phyloP scores from a whole-genome alignment of 2,329 filamentous ascomycete species.

The Neonectria faginata region DNA sequence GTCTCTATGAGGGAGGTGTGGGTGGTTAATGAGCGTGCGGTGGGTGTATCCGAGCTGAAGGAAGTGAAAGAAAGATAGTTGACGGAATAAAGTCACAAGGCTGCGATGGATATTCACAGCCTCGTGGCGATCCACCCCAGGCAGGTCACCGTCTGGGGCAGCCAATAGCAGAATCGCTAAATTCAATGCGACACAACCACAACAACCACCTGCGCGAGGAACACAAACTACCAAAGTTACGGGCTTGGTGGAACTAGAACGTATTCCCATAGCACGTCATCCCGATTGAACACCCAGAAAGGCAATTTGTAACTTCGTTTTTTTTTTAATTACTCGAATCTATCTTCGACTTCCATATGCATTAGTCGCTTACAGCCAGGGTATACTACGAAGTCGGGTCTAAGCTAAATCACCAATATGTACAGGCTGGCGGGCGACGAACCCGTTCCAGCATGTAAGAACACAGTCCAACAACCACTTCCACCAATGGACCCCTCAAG shows the following conservation, averaged over 20 bases:
- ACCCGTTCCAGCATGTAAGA: constrained; percentile 39
- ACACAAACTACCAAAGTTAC: not conserved
- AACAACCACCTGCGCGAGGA: not conserved
- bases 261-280: not conserved
- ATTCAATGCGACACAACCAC: constrained; percentile 3
- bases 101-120: constrained; percentile 40
- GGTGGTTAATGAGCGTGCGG: constrained; percentile 2
- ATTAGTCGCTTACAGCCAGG: constrained; percentile 51
- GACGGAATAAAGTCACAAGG: constrained; percentile 43
- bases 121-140: constrained; percentile 41
- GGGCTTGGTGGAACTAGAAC: not conserved
- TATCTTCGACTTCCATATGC: constrained; percentile 44
- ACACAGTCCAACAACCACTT: constrained; percentile 39
- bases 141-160: constrained; percentile 16
- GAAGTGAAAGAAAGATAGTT: constrained; percentile 26
- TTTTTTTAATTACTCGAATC: constrained; percentile 39
- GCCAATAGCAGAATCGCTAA: constrained; percentile 36
- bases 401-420: constrained; percentile 48
- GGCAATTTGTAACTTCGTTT: constrained; percentile 10
- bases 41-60: constrained; percentile 4
- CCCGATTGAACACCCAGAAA: not conserved
- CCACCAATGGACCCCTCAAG: constrained; percentile 33
- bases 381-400: constrained; percentile 54
- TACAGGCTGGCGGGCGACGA: constrained; percentile 39
- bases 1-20: not conserved